Percentiles rank a stretch among this genome's conserved stretches.
phyloP scores from a whole-genome alignment of 179 eudicot genomes.

The Beta lomatogona region DNA sequence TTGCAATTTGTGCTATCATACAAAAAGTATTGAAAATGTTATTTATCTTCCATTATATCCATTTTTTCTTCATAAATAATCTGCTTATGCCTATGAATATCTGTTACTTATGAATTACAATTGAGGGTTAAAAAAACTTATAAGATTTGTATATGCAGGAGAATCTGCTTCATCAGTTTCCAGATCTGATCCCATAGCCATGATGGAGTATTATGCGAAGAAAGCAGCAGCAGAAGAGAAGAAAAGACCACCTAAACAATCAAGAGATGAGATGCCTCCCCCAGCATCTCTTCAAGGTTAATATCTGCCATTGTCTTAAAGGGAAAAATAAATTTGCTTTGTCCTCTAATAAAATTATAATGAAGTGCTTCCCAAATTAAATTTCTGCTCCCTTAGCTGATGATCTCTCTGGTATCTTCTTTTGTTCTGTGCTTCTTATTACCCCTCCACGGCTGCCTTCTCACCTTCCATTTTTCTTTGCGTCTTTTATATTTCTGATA shows the following conservation, averaged over 20 bases:
- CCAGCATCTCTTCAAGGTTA: slow-evolving; percentile 95
- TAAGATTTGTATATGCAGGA: slow-evolving; percentile 37
- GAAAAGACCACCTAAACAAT: slow-evolving; percentile 69
- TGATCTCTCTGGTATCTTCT: not conserved
- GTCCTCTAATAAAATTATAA: not conserved
- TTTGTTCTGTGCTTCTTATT: not conserved
- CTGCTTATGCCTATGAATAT: not conserved
- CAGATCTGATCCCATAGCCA: slow-evolving; percentile 79
- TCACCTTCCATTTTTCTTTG: not conserved
- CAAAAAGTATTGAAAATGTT: not conserved
- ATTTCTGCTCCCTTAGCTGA: not conserved
- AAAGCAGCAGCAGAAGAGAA: slow-evolving; percentile 95
- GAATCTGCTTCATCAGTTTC: slow-evolving; percentile 52
- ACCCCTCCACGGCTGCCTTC: not conserved
- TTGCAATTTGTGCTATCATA: not conserved
- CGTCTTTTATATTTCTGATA: not conserved
- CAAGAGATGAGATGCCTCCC: slow-evolving; percentile 99
- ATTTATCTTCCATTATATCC: not conserved
- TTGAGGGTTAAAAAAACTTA: not conserved
- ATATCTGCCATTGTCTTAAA: not conserved
- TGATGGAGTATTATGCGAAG: slow-evolving; percentile 95
- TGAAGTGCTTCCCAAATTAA: not conserved
- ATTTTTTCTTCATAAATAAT: not conserved
- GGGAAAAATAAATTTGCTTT: not conserved
- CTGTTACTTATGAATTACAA: not conserved